Evolutionary conservation across 163 green algal species (phyloP).

Genomic region (Coccomyxa subellipsoidea): DNA sequence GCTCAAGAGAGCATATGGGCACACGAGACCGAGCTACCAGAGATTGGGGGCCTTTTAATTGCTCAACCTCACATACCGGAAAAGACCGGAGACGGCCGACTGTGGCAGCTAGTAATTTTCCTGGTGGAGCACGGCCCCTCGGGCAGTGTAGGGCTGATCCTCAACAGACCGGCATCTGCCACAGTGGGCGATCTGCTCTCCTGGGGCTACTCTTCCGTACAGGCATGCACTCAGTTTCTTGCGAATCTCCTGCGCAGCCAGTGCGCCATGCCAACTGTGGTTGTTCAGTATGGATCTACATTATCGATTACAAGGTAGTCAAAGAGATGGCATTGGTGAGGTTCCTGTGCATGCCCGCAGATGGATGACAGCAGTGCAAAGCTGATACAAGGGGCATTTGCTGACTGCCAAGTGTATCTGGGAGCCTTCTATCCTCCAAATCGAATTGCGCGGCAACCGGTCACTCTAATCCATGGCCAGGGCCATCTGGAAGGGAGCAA

Average conservation of each 20-base stretch:
- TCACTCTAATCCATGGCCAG: background rate
- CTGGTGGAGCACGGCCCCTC: conserved; percentile 9
- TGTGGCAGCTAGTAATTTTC: conserved; percentile 17
- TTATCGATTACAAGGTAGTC: no score
- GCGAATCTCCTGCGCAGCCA: background rate
- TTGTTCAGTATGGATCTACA: background rate
- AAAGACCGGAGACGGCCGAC: background rate
- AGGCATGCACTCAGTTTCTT: background rate
- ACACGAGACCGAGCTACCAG: background rate
- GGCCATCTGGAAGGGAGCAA: background rate
- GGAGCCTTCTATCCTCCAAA: conserved; percentile 5
- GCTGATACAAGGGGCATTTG: background rate
- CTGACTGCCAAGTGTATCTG: conserved; percentile 1
- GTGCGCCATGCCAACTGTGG: no score
- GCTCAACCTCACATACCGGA: background rate
- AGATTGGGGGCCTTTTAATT: background rate
- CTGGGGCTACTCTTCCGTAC: background rate
- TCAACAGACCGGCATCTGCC: conserved; percentile 14
- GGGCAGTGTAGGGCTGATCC: conserved; percentile 7
- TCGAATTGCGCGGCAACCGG: background rate
- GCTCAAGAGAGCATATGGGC: conserved; percentile 9
- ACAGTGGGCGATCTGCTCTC: conserved; percentile 5
- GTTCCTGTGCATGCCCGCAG: background rate
- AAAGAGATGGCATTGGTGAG: background rate
- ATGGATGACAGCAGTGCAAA: background rate